These are phyloP conservation scores for Wickerhamiella infanticola DNA, from an alignment of 1,139 yeast genomes.

Conservation along the genomic window DNA sequence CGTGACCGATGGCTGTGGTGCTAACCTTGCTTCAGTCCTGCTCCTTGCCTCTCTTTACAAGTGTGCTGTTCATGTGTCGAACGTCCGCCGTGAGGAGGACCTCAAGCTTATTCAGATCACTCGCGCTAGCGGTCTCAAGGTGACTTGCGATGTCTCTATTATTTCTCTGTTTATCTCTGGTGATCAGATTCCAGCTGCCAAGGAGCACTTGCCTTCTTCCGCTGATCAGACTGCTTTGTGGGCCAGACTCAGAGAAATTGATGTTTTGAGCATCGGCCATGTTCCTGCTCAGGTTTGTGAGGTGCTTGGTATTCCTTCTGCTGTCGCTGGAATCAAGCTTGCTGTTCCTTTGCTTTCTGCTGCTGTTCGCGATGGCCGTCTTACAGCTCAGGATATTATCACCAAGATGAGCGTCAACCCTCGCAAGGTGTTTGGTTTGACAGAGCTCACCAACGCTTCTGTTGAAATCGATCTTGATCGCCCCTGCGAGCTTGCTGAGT, in stretches of 20 bases:
- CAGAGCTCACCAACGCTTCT: slow-evolving; percentile 55
- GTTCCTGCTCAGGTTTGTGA: slow-evolving; percentile 61
- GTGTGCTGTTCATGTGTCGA: slow-evolving; percentile 79
- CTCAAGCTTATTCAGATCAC: slow-evolving; percentile 73
- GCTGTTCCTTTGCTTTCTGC: slow-evolving; percentile 67
- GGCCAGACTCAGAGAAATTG: slow-evolving; percentile 49
- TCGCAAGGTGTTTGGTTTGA: slow-evolving; percentile 63
- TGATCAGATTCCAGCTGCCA: slow-evolving; percentile 54
- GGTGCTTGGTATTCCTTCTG: slow-evolving; percentile 42
- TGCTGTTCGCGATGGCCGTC: slow-evolving; percentile 60
- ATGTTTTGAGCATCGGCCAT: slow-evolving; percentile 77
- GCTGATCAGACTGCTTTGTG: slow-evolving; percentile 74
- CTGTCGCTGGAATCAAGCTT: slow-evolving; percentile 69
- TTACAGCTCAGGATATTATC: slow-evolving; percentile 60
- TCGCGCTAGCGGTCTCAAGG: slow-evolving; percentile 63
- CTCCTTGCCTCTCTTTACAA: slow-evolving; percentile 78
- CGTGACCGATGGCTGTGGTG: slow-evolving; percentile 80
- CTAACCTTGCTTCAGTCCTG: slow-evolving; percentile 81
- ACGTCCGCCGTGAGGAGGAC: slow-evolving; percentile 69
- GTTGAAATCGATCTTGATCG: slow-evolving; percentile 80
- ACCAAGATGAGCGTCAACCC: slow-evolving; percentile 72
- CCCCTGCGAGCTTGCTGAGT: slow-evolving; percentile 30
- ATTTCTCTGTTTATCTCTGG: slow-evolving; percentile 64
- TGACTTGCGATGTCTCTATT: slow-evolving; percentile 83
- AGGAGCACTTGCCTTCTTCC: slow-evolving; percentile 52